Evolutionary conservation across 2,329 filamentous ascomycete genomes (phyloP).

Genomic region (Fusarium pilosicola): DNA sequence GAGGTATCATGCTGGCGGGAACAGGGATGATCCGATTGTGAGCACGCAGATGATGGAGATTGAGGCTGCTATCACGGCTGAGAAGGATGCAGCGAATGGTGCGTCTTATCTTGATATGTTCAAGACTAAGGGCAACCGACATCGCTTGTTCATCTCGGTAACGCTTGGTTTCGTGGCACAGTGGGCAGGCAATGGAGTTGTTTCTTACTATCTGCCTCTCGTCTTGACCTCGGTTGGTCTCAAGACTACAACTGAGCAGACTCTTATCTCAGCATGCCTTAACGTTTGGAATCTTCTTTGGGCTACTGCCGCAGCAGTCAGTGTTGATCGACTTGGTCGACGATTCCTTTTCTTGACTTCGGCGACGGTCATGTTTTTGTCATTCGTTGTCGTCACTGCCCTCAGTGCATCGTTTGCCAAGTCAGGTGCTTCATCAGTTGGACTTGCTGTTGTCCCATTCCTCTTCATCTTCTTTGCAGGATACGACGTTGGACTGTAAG

Average conservation of each 20-base stretch:
- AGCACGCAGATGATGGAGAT: conserved; percentile 2
- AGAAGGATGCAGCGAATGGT: neutral
- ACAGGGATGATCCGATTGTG: neutral
- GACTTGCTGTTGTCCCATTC: neutral
- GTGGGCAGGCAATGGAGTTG: conserved; percentile 11
- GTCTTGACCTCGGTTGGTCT: neutral
- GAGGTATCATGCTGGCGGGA: neutral
- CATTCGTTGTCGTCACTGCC: neutral
- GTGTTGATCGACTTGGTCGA: neutral
- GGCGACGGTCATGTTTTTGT: neutral
- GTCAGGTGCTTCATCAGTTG: neutral
- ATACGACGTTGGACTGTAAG: conserved; percentile 10
- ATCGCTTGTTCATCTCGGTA: neutral
- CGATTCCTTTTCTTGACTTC: neutral
- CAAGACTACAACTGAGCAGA: neutral
- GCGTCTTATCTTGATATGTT: conserved; percentile 7
- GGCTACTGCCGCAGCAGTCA: neutral
- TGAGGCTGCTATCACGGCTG: neutral
- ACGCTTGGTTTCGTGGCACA: neutral
- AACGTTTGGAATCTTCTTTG: conserved; percentile 4
- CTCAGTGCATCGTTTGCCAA: neutral
- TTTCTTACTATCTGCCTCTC: conserved; percentile 7
- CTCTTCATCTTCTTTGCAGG: conserved; percentile 2
- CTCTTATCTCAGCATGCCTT: neutral
- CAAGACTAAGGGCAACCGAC: conserved; percentile 2